These are phyloP conservation scores for Cucumis sativus DNA, from an alignment of 306 rosid genomes.

Conservation along the genomic window DNA sequence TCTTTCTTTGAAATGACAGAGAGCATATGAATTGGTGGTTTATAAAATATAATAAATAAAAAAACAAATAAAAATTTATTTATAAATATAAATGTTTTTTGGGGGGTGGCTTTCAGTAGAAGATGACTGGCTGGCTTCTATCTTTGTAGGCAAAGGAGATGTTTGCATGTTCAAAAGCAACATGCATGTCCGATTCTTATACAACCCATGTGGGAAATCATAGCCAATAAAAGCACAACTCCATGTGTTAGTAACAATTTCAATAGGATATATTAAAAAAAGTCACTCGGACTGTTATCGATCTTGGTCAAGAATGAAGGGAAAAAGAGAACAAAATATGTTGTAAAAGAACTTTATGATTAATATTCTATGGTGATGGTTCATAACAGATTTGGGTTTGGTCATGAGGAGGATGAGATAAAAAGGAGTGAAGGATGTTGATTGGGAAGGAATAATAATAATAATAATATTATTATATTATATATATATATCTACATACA, in stretches of 20 bases:
- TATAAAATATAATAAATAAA: neutral
- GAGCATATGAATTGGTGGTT: constrained; percentile 6
- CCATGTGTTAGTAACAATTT: constrained; percentile 13
- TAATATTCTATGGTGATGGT: neutral
- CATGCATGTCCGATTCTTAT: constrained; percentile 6
- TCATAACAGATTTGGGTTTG: neutral
- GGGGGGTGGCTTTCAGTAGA: neutral
- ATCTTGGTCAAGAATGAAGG: neutral
- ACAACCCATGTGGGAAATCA: constrained; percentile 22
- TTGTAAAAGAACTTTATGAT: neutral
- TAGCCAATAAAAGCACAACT: constrained; percentile 25
- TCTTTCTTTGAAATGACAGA: constrained; percentile 5
- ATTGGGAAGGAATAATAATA: neutral
- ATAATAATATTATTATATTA: no score
- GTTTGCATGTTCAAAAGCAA: constrained; percentile 7
- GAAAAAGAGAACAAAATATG: neutral
- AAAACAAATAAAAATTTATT: neutral
- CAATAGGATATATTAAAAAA: neutral
- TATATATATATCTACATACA: neutral
- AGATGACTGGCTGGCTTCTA: constrained; percentile 5
- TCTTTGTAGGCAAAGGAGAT: constrained; percentile 4
- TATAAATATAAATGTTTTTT: neutral
- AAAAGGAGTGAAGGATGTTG: constrained; percentile 3
- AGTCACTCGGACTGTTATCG: neutral
- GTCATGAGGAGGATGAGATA: neutral